phyloP scores from a whole-genome alignment of 2,329 filamentous ascomycete species.

The Arthrobotrys iridis region DNA sequence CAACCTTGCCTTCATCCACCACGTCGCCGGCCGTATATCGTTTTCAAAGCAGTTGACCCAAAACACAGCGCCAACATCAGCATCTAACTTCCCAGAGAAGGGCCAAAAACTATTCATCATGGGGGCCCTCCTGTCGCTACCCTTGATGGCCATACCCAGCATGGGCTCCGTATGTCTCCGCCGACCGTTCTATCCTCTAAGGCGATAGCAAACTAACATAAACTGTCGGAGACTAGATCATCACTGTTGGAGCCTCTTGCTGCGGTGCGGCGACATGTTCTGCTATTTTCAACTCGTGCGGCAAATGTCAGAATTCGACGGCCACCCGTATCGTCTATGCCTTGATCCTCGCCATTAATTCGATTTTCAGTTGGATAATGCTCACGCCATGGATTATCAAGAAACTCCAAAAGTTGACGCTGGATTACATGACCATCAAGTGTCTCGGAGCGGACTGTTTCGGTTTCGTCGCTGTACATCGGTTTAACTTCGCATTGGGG shows the following conservation, averaged over 20 bases:
- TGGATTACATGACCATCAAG: constrained; percentile 95
- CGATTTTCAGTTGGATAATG: constrained; percentile 98
- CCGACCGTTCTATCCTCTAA: constrained; percentile 15
- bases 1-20: constrained; percentile 3
- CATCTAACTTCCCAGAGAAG: constrained; percentile 5
- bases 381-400: constrained; percentile 98
- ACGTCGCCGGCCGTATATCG: not conserved
- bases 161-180: constrained; percentile 76
- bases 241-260: constrained; percentile 85
- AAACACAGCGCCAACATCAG: not conserved
- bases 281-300: constrained; percentile 92
- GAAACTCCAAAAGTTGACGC: constrained; percentile 87
- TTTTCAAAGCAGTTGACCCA: not conserved
- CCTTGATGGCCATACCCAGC: constrained; percentile 87
- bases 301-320: constrained; percentile 97
- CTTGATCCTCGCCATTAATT: constrained; percentile 93
- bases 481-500: constrained; percentile 96
- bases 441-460: constrained; percentile 91
- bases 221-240: constrained; percentile 66
- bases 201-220: constrained; percentile 48
- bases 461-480: constrained; percentile 94
- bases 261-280: constrained; percentile 97
- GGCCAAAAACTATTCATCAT: constrained; percentile 65
- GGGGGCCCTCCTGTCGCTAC: constrained; percentile 90
- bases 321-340: constrained; percentile 97